Percentiles rank a stretch among this genome's conserved stretches.
phyloP scores from a whole-genome alignment of 768 basidiomycete species.

The Termitomyces heimii region DNA sequence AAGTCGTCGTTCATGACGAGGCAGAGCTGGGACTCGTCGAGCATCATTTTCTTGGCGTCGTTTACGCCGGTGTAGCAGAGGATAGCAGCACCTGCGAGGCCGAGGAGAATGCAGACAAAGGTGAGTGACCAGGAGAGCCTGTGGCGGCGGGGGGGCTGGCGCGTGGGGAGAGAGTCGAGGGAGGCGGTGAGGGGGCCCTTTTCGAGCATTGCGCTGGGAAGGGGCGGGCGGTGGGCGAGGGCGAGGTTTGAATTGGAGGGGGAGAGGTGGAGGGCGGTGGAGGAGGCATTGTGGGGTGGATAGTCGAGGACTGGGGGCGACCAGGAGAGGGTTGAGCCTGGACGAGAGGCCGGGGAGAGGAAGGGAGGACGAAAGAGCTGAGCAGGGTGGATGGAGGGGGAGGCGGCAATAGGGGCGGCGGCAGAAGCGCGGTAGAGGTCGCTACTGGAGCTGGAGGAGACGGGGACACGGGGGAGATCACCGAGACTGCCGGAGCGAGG shows the following conservation, averaged over 20 bases:
- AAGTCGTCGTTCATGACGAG: conserved; percentile 73
- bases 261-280: conserved; percentile 22
- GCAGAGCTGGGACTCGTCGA: conserved; percentile 42
- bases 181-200: conserved; percentile 14
- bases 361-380: conserved; percentile 64
- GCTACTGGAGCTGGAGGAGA: conserved; percentile 16
- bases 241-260: conserved; percentile 18
- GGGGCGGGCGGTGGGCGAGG: conserved; percentile 38
- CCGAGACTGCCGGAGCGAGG: conserved; percentile 15
- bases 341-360: conserved; percentile 66
- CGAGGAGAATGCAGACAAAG: conserved; percentile 46
- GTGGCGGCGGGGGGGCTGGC: neutral
- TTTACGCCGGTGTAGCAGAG: conserved; percentile 50
- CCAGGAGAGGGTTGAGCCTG: conserved; percentile 48
- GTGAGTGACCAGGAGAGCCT: conserved; percentile 41
- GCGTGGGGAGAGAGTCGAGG: neutral
- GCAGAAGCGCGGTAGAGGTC: conserved; percentile 40
- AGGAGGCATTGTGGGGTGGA: conserved; percentile 14
- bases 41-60: conserved; percentile 29
- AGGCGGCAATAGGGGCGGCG: conserved; percentile 30
- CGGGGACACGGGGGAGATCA: conserved; percentile 16
- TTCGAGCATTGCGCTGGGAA: conserved; percentile 43
- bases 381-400: conserved; percentile 35
- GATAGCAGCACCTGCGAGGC: conserved; percentile 42
- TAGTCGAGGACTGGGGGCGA: conserved; percentile 30